Conservation (phyloP, 2,329 filamentous ascomycete species). For the Aspergillus pseudotamarii region DNA sequence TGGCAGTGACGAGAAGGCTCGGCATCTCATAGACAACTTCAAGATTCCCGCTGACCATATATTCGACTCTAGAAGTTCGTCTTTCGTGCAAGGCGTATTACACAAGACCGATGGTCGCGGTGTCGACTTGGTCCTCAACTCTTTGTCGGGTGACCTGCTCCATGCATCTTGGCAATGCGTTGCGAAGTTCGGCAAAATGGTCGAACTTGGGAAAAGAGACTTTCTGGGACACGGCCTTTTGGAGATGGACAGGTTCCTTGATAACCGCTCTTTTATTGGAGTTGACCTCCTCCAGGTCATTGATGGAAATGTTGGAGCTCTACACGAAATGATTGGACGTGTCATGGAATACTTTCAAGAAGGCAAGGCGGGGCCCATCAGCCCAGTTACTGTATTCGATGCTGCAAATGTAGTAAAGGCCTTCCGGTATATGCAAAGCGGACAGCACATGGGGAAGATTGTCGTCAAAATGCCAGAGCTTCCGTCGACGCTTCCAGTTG, state of each 20-base stretch:
- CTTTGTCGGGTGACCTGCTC: slow-evolving; percentile 29
- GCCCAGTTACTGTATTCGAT: slow-evolving; percentile 24
- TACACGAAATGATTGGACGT: slow-evolving; percentile 12
- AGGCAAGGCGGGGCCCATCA: slow-evolving; percentile 20
- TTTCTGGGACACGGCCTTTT: slow-evolving; percentile 24
- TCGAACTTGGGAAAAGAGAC: slow-evolving; percentile 34
- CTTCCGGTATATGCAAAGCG: slow-evolving; percentile 48
- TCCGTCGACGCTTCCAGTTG: background rate
- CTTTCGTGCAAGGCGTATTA: slow-evolving; percentile 22
- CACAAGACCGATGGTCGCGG: slow-evolving; percentile 22
- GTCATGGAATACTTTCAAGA: slow-evolving; percentile 5
- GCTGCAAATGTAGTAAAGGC: slow-evolving; percentile 38
- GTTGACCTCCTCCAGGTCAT: slow-evolving; percentile 27
- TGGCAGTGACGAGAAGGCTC: slow-evolving; percentile 24
- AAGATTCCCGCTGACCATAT: slow-evolving; percentile 24
- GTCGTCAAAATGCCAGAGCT: slow-evolving; percentile 27
- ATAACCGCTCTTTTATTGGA: slow-evolving; percentile 26
- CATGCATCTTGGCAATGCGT: slow-evolving; percentile 36
- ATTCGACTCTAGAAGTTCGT: slow-evolving; percentile 25
- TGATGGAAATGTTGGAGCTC: slow-evolving; percentile 7
- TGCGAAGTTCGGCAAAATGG: slow-evolving; percentile 31
- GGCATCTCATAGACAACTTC: slow-evolving; percentile 25
- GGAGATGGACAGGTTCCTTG: slow-evolving; percentile 26
- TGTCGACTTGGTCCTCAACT: slow-evolving; percentile 33
- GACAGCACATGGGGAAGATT: slow-evolving; percentile 51